Percentiles rank a stretch among this genome's conserved stretches.
These are phyloP conservation scores for Hymenotorrendiella dingleyae DNA, from an alignment of 2,329 filamentous ascomycete genomes.

Conservation along the genomic window DNA sequence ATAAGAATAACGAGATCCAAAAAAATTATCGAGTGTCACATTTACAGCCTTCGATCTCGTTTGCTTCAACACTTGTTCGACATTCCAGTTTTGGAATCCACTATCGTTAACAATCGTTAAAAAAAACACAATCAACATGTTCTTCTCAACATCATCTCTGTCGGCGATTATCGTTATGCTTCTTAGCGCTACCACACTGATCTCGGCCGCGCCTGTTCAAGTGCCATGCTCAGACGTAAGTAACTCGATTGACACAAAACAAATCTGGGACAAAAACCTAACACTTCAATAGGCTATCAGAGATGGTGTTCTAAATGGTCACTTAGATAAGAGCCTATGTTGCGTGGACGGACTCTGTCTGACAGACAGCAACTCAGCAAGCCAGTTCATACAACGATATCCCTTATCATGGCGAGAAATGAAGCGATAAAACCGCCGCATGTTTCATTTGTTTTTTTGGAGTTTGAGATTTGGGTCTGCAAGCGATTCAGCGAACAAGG, in stretches of 20 bases:
- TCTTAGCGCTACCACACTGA: conserved; percentile 13
- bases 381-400: conserved; percentile 3
- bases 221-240: conserved; percentile 25
- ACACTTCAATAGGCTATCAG: conserved; percentile 10
- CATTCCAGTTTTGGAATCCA: not conserved
- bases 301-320: conserved; percentile 23
- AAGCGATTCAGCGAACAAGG: conserved; percentile 1
- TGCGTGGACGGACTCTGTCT: conserved; percentile 26
- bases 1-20: not conserved
- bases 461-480: not conserved
- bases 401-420: not conserved
- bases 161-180: conserved; percentile 9
- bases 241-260: not conserved
- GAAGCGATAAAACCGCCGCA: not conserved
- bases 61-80: not conserved
- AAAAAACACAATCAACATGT: conserved; percentile 10
- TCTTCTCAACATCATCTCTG: conserved; percentile 14
- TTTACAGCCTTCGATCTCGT: not conserved
- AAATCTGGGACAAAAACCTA: conserved; percentile 1
- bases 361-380: conserved; percentile 19
- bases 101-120: not conserved
- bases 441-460: not conserved
- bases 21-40: not conserved
- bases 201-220: conserved; percentile 18
- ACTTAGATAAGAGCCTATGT: conserved; percentile 22